These are phyloP conservation scores for Cutaneotrichosporon cyanovorans DNA, from an alignment of 1,284 basidiomycete genomes.

Conservation along the genomic window DNA sequence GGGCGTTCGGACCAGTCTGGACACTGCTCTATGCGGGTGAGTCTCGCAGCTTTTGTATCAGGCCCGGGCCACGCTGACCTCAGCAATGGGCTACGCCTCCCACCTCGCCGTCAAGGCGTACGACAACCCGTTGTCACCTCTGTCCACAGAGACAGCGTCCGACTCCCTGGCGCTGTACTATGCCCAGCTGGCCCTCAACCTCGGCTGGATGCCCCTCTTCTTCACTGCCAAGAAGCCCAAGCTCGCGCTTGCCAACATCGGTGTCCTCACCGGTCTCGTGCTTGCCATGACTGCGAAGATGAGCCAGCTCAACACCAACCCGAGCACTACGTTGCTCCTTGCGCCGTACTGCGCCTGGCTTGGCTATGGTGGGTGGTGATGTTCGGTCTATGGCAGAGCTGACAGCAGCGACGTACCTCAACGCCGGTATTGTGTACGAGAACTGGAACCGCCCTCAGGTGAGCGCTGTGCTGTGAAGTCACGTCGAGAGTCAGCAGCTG, in stretches of 20 bases:
- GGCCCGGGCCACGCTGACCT: slow-evolving; percentile 38
- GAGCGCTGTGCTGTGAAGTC: too few relatives aligned
- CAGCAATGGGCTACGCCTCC: slow-evolving; percentile 64
- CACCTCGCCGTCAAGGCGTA: slow-evolving; percentile 57
- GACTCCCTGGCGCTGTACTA: slow-evolving; percentile 5
- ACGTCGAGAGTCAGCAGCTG: too few relatives aligned
- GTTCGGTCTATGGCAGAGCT: neutral
- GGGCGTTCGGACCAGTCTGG: slow-evolving; percentile 14
- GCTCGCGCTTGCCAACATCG: slow-evolving; percentile 6
- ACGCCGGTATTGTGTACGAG: slow-evolving; percentile 49
- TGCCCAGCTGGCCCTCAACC: slow-evolving; percentile 9
- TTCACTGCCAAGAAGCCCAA: slow-evolving; percentile 8
- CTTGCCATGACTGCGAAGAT: slow-evolving; percentile 57
- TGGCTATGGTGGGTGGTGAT: slow-evolving; percentile 22
- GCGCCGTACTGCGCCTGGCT: slow-evolving; percentile 55
- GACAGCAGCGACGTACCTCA: slow-evolving; percentile 54
- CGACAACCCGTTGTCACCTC: slow-evolving; percentile 39
- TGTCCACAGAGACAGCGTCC: neutral
- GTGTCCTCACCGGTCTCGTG: slow-evolving; percentile 50
- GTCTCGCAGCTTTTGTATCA: neutral
- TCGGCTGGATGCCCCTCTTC: slow-evolving; percentile 9
- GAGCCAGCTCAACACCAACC: slow-evolving; percentile 47
- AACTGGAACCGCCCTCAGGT: slow-evolving; percentile 6
- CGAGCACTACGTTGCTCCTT: slow-evolving; percentile 54
- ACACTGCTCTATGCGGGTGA: neutral